Conservation (phyloP, 2,329 filamentous ascomycete species). For the Podosphaera xanthii region DNA sequence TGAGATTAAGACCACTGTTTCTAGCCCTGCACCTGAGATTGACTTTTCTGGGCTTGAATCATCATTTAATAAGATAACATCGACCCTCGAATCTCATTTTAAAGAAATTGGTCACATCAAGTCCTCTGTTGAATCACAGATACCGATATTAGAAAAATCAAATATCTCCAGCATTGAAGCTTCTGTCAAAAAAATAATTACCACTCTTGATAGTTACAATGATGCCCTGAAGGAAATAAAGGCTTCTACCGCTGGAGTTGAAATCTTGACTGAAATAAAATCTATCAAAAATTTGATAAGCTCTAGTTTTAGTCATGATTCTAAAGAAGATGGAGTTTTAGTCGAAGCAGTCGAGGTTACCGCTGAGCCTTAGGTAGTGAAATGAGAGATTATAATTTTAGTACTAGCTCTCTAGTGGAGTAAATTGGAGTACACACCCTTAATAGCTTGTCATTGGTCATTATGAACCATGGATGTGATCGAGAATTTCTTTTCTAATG, state of each 20-base stretch:
- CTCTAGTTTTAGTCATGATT: neutral
- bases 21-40: conserved; percentile 2
- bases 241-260: neutral
- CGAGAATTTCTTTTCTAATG: too few species aligned
- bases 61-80: conserved; percentile 3
- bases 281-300: conserved; percentile 3
- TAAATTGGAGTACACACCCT: too few species aligned
- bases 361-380: too few species aligned
- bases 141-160: neutral
- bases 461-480: too few species aligned
- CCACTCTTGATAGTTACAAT: conserved; percentile 1
- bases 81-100: conserved; percentile 4
- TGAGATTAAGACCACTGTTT: conserved; percentile 4
- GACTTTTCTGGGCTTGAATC: conserved; percentile 4
- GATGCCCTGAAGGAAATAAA: conserved; percentile 2
- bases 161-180: conserved; percentile 3
- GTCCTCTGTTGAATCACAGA: conserved; percentile 1
- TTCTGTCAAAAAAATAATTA: neutral
- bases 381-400: too few species aligned
- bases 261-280: conserved; percentile 6
- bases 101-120: conserved; percentile 4
- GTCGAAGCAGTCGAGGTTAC: too few species aligned
- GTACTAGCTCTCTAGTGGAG: too few species aligned
- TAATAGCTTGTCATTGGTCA: too few species aligned
- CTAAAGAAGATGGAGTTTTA: neutral